Evolutionary conservation across 2,329 filamentous ascomycete genomes (phyloP).

Genomic region (Bimuria novae-zelandiae): DNA sequence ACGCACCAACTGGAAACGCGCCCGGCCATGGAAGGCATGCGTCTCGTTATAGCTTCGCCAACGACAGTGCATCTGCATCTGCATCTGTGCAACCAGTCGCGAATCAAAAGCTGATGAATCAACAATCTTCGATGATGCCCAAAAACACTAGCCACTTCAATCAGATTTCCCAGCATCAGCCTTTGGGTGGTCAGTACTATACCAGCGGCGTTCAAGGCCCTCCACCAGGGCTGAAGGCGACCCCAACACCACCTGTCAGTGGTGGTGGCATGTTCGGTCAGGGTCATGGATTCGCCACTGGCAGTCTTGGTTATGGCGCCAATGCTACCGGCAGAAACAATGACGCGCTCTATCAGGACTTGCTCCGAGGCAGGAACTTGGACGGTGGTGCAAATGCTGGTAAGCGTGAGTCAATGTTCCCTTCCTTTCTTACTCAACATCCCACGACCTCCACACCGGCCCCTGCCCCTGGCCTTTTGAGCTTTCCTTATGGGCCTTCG

Average conservation of each 20-base stretch:
- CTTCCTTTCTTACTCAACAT: conserved; percentile 87
- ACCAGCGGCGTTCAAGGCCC: conserved; percentile 86
- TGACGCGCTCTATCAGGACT: conserved; percentile 75
- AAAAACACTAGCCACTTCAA: conserved; percentile 54
- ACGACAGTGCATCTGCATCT: conserved; percentile 66
- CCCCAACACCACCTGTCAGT: conserved; percentile 84
- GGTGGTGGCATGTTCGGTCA: conserved; percentile 86
- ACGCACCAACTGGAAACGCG: conserved; percentile 60
- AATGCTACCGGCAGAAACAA: conserved; percentile 68
- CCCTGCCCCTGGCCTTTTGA: conserved; percentile 88
- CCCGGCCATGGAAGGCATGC: conserved; percentile 78
- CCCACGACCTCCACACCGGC: conserved; percentile 80
- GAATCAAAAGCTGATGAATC: conserved; percentile 79
- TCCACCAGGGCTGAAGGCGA: conserved; percentile 92
- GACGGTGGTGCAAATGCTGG: conserved; percentile 73
- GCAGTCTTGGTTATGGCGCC: conserved; percentile 65
- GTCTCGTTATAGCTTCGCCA: conserved; percentile 86
- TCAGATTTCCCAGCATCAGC: conserved; percentile 58
- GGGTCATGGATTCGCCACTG: conserved; percentile 78
- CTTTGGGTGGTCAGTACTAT: conserved; percentile 72
- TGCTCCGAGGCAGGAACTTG: conserved; percentile 69
- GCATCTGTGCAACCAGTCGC: conserved; percentile 75
- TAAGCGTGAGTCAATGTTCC: conserved; percentile 99
- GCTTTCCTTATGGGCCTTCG: conserved; percentile 87
- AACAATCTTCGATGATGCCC: conserved; percentile 85